Evolutionary conservation across 371 early-diverging fungal species (phyloP), one percentile per base, ranked within the genome.

Genomic region (Paramicrosporidium saccamoebae): DNA sequence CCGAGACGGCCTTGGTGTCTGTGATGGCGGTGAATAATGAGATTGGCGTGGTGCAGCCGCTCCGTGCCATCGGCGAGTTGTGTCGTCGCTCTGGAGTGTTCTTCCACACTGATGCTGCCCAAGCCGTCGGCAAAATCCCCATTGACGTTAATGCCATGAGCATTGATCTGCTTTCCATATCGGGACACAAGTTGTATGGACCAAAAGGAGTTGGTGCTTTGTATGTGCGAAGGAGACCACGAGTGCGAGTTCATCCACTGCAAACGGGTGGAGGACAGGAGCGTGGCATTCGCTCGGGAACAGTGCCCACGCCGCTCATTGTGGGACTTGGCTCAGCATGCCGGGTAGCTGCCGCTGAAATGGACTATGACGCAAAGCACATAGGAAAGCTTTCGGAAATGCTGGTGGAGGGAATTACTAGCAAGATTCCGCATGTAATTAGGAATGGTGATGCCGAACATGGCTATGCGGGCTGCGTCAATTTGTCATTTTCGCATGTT

Each of bases 21-120:
- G 57, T 96, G 31, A 95, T 95, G 94, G 56, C 86, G 5, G 84
- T 98, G 20, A 98, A 98, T 47, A 98, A 95, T 44, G 98, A 98
- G 49, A 92, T 96, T 41, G 98, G 98, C 27, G 78, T 81, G 8
- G 64, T 92, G 23, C 86, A 92, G 40, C 88, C 92, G n/a, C 36
- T 98, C 28, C 59, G 50, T 25, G 86, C 81, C 33, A 95, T 98
- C 46, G 98, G 74, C 20, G 46, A 52, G 22, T 37, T 90, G 16
- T 84, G 86, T 45, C 62, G 72, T 10, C 50, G 53, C 11, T 59
- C 62, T 27, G 77, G 78, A 39, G 48, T 90, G 17, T 86, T 81
- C 33, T 79, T 90, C 57, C 84, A 95, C 36, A 84, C 88, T 6
- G 98, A 98, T 48, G 92, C 94, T n/a, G 98, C 98, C 3, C 98